Conservation (phyloP, 2,329 filamentous ascomycete species). For the Celoporthe dispersa region DNA sequence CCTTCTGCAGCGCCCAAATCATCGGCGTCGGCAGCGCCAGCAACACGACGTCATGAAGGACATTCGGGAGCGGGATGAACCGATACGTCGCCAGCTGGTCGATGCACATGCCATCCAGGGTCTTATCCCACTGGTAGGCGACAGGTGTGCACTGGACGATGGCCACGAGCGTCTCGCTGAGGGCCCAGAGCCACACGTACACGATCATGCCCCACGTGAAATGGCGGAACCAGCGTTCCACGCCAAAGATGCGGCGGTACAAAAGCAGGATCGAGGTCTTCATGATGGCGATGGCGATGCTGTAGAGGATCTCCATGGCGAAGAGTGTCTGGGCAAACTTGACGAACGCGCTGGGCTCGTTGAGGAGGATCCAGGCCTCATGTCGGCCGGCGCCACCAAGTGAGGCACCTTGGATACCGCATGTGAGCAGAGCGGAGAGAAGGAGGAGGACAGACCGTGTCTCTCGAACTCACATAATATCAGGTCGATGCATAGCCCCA, state of each 20-base stretch:
- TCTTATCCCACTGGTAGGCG: conserved; percentile 8
- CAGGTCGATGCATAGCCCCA: conserved; percentile 7
- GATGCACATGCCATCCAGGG: conserved; percentile 2
- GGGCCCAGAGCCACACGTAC: conserved; percentile 13
- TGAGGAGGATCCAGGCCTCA: not conserved
- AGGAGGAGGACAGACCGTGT: not conserved
- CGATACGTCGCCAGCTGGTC: conserved; percentile 8
- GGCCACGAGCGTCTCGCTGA: conserved; percentile 11
- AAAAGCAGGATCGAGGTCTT: conserved; percentile 14
- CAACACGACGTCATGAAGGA: conserved; percentile 12
- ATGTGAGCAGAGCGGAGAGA: not conserved
- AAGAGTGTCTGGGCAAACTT: conserved; percentile 12
- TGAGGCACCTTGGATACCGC: not conserved
- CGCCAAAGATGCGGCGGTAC: conserved; percentile 13
- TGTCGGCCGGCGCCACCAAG: conserved; percentile 7
- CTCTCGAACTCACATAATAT: conserved; percentile 8
- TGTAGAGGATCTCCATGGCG: conserved; percentile 13
- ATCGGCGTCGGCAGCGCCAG: conserved; percentile 14
- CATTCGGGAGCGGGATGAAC: conserved; percentile 8
- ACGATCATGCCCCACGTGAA: conserved; percentile 9
- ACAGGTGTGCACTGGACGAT: conserved; percentile 13
- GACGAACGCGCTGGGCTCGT: not conserved
- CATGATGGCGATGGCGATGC: conserved; percentile 7
- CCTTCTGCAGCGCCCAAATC: conserved; percentile 11
- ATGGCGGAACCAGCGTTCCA: conserved; percentile 5